Evolutionary conservation across 2,329 filamentous ascomycete species (phyloP).

Genomic region (Aschersonia sp.): DNA sequence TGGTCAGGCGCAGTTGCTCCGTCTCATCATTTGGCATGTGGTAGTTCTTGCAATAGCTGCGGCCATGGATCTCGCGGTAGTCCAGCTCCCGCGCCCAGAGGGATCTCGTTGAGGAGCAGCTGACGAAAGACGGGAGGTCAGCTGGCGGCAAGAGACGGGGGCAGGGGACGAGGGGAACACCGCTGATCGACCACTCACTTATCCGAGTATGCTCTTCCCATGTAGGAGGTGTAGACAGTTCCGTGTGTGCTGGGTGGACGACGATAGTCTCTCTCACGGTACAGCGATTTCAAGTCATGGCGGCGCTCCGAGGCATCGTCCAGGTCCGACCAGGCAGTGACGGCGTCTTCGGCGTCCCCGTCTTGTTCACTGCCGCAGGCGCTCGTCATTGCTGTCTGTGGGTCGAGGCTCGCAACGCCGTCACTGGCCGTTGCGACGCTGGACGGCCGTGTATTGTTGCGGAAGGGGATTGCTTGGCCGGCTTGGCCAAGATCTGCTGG

Average conservation of each 20-base stretch:
- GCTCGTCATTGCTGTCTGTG: slow-evolving; percentile 22
- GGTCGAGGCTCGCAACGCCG: background rate
- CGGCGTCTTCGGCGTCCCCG: slow-evolving; percentile 4
- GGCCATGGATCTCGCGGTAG: slow-evolving; percentile 44
- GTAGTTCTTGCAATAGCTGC: slow-evolving; percentile 47
- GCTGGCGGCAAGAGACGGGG: background rate
- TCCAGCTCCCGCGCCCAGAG: slow-evolving; percentile 36
- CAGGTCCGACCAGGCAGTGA: slow-evolving; percentile 9
- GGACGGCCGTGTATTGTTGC: background rate
- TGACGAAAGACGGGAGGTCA: slow-evolving; percentile 6
- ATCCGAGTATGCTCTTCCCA: slow-evolving; percentile 15
- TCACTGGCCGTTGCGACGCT: background rate
- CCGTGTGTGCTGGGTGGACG: slow-evolving; percentile 18
- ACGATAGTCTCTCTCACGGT: slow-evolving; percentile 25
- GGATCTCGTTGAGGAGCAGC: slow-evolving; percentile 31
- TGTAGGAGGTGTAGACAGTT: slow-evolving; percentile 16
- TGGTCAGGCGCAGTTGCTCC: slow-evolving; percentile 46
- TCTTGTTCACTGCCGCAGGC: slow-evolving; percentile 19
- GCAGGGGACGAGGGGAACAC: background rate
- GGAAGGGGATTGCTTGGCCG: background rate
- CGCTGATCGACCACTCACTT: slow-evolving; percentile 20
- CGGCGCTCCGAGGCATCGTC: slow-evolving; percentile 12
- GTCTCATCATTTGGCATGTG: slow-evolving; percentile 53
- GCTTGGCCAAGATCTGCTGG: background rate
- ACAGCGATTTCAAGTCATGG: slow-evolving; percentile 27